Conservation (phyloP, 139 green algal species). For the Chlorella sorokiniana region DNA sequence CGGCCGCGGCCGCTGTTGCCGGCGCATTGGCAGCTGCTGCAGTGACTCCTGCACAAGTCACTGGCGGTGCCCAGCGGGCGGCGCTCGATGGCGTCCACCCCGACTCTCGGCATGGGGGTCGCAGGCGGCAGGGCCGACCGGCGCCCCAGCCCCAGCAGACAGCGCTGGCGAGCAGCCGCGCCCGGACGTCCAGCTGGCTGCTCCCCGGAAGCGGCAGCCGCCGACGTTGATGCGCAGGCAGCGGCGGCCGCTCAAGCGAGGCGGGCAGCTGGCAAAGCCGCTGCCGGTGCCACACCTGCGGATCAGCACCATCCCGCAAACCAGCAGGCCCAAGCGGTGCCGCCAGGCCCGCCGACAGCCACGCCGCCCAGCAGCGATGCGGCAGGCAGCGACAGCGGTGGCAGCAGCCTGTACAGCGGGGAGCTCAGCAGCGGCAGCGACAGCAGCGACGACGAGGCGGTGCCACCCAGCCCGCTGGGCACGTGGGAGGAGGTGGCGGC, state of each 20-base stretch:
- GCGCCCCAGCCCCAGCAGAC: not conserved
- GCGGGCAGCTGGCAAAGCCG: not conserved
- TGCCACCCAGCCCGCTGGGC: constrained; percentile 17
- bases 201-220: not conserved
- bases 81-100: no score
- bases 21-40: not conserved
- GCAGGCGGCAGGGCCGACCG: no score
- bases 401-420: not conserved
- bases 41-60: no score
- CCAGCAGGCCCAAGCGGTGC: no score
- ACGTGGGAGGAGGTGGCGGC: not conserved
- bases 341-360: no score
- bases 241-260: not conserved
- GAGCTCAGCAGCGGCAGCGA: not conserved
- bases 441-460: not conserved
- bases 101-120: no score
- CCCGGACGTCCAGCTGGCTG: no score
- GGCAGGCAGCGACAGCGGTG: not conserved
- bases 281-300: no score
- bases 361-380: not conserved
- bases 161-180: not conserved
- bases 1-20: not conserved
- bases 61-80: no score
- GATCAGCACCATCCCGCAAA: no score
- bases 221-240: not conserved